Evolutionary conservation across 2,329 filamentous ascomycete genomes (phyloP), one percentile per base, ranked within the genome.

Genomic region (Diaporthe humulicola): DNA sequence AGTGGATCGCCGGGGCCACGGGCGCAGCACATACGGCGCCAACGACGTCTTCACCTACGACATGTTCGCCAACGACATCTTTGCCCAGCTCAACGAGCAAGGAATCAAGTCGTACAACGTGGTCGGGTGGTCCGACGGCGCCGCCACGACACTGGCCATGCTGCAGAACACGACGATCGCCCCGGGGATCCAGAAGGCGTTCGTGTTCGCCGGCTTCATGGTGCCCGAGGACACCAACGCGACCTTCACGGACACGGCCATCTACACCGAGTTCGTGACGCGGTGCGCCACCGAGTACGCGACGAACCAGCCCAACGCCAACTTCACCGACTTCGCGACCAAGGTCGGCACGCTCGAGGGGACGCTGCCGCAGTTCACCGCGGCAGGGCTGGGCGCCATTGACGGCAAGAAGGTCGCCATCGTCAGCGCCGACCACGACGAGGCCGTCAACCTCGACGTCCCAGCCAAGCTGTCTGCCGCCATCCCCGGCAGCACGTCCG

Each of bases 51-150:
- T 86, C 75, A 85, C 84, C 25, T 86, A 81, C 71, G 80, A 82
- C 17, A 78, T 81, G 74, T 85, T 85, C 76, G 83, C 84, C 28
- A 73, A 78, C 33, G 84, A 86, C 54, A 83, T 82, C 7, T 76
- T 81, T 38, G 80, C 75, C 6, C 80, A 83, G 56, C 81, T 86
- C 5, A 77, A 79, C 8, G 52, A 77, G 1, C 77, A 79, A 7
- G 81, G 81, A 1, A 78, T 85, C 2, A 71, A 60, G 5, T 72
- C 78, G 71, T 83, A 83, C 76, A 79, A 81, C 73, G 80, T 83
- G 36, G 82, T 86, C 6, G 84, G 84, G 36, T 86, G 84, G 85
- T 85, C 83, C 12, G 85, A 86, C 71, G 84, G 84, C 54, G 84
- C 81, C 48, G 82, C 82, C 28, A 83, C 83, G 8, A 84, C 84